phyloP scores from a whole-genome alignment of 768 basidiomycete genomes.

The Melanogaster broomeanus region DNA sequence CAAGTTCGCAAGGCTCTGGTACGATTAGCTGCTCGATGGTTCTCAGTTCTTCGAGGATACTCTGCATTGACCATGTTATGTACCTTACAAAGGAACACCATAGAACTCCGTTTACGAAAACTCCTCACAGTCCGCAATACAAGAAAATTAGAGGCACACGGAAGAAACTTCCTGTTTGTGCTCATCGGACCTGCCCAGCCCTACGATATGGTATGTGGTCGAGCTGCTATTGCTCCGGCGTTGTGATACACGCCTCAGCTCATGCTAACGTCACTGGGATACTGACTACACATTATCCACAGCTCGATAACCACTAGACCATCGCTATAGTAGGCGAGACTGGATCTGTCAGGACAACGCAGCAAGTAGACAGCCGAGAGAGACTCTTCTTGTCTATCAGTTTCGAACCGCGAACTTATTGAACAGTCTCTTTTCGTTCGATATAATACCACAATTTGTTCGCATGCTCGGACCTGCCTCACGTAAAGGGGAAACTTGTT shows the following conservation, averaged over 20 bases:
- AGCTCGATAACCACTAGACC: constrained; percentile 61
- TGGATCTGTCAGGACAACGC: constrained; percentile 94
- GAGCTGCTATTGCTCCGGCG: too few relatives aligned
- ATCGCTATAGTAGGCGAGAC: constrained; percentile 93
- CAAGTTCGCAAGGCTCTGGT: constrained; percentile 77
- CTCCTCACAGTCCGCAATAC: constrained; percentile 76
- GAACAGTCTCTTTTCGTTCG: constrained; percentile 29
- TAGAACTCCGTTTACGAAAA: constrained; percentile 86
- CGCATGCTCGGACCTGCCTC: constrained; percentile 89
- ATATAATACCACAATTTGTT: constrained; percentile 96
- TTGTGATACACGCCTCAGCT: background rate
- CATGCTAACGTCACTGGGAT: background rate
- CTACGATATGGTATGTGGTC: constrained; percentile 72
- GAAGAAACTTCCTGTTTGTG: constrained; percentile 87
- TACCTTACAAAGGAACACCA: constrained; percentile 59
- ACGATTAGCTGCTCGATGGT: constrained; percentile 22
- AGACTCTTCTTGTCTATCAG: constrained; percentile 18
- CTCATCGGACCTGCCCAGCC: constrained; percentile 96
- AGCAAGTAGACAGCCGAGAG: constrained; percentile 53
- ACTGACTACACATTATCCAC: background rate
- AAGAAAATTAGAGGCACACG: constrained; percentile 78
- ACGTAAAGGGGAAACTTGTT: constrained; percentile 85
- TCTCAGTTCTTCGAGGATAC: background rate
- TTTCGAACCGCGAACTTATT: constrained; percentile 24
- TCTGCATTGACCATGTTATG: background rate